A percentile compares a stretch with the other conserved stretches of the same genome.
Conservation (phyloP, 345 rosid genomes). For the Eucalyptus pauciflora region DNA sequence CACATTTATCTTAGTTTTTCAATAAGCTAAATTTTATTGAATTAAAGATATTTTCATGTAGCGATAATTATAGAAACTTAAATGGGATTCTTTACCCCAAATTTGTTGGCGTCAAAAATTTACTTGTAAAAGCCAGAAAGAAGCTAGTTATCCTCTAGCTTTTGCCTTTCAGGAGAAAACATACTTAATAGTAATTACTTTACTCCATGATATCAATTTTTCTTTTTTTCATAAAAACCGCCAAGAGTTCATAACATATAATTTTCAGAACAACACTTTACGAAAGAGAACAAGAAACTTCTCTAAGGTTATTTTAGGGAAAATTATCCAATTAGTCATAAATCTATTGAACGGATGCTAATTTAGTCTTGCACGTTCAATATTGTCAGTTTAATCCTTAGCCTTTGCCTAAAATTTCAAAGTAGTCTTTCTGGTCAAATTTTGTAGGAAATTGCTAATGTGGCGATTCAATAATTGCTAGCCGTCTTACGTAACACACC, state of each 20-base stretch:
- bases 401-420: rapidly evolving
- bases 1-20: background rate
- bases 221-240: too few species aligned
- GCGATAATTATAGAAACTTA: background rate
- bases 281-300: rapidly evolving
- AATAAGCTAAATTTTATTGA: background rate
- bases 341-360: too few species aligned
- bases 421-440: rapidly evolving
- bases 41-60: background rate
- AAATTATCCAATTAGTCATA: background rate
- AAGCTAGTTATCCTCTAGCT: too few species aligned
- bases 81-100: too few species aligned
- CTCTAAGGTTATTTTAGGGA: rapidly evolving
- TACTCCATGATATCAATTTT: background rate
- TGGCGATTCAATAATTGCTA: rapidly evolving
- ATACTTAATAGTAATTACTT: too few species aligned
- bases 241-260: background rate
- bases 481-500: rapidly evolving
- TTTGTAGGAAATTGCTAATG: rapidly evolving
- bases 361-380: rapidly evolving
- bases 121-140: too few species aligned
- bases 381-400: rapidly evolving
- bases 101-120: too few species aligned
- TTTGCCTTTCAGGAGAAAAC: too few species aligned
- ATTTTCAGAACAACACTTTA: background rate